A percentile compares a stretch with the other conserved stretches of the same genome.
Conservation (phyloP, 2,329 filamentous ascomycete species). For the Neofusicoccum laricinum region DNA sequence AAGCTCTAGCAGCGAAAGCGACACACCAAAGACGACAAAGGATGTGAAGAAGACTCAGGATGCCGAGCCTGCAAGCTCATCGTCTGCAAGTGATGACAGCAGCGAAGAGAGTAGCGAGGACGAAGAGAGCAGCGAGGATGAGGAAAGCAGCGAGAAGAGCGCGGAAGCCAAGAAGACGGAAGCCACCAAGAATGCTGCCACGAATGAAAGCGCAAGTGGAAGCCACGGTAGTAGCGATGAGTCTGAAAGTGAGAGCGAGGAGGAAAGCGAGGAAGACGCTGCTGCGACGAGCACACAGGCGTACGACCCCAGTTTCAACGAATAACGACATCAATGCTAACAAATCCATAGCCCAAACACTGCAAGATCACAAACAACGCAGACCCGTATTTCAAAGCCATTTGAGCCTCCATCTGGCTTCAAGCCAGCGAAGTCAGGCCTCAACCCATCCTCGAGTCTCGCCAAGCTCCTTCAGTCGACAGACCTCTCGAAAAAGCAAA, state of each 20-base stretch:
- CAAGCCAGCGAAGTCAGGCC: constrained; percentile 49
- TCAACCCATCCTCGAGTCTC: constrained; percentile 28
- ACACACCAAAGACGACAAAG: constrained; percentile 24
- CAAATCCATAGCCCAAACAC: constrained; percentile 11
- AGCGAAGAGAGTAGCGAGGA: constrained; percentile 1
- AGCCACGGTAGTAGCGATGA: constrained; percentile 4
- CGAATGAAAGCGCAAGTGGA: background rate
- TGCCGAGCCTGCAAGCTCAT: constrained; percentile 21
- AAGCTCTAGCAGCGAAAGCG: constrained; percentile 36
- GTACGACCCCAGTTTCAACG: constrained; percentile 22
- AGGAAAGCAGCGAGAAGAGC: background rate
- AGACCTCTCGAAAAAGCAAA: constrained; percentile 65
- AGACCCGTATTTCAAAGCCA: constrained; percentile 30
- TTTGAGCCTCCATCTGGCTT: constrained; percentile 45
- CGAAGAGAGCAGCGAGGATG: constrained; percentile 14
- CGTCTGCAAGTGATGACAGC: background rate
- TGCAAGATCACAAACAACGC: constrained; percentile 15
- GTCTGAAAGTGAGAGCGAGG: constrained; percentile 34
- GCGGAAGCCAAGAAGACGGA: background rate
- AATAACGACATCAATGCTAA: background rate
- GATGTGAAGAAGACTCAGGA: constrained; percentile 22
- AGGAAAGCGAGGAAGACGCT: constrained; percentile 29
- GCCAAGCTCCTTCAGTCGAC: constrained; percentile 55
- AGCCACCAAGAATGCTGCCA: background rate
- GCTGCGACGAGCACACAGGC: constrained; percentile 8